Percentiles rank a stretch among this genome's conserved stretches.
phyloP scores from a whole-genome alignment of 164 flowering plant species.

The Malania oleifera region DNA sequence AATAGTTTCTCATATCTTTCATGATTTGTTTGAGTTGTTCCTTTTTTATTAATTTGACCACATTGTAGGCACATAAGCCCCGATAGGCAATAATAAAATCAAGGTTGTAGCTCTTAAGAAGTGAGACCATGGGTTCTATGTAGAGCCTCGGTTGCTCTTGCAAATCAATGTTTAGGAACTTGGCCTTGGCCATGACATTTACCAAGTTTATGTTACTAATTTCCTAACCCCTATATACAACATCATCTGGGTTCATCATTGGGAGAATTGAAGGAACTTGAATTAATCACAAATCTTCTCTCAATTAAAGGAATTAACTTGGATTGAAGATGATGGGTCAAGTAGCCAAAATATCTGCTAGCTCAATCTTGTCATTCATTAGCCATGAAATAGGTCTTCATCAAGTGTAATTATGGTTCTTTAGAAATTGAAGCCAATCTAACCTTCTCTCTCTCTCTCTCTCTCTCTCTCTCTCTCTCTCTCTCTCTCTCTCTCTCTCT shows the following conservation, averaged over 20 bases:
- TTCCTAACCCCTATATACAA: slow-evolving; percentile 99
- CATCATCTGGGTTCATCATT: slow-evolving; percentile 94
- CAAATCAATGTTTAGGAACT: slow-evolving; percentile 84
- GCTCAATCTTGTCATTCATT: slow-evolving; percentile 93
- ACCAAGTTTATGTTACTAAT: slow-evolving; percentile 92
- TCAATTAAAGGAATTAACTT: slow-evolving; percentile 93
- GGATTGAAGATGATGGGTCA: slow-evolving; percentile 90
- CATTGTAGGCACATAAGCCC: slow-evolving; percentile 80
- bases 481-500: too few relatives aligned
- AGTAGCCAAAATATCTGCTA: slow-evolving; percentile 92
- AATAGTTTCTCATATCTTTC: slow-evolving; percentile 89
- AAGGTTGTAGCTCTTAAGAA: slow-evolving; percentile 88
- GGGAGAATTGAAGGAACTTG: slow-evolving; percentile 98
- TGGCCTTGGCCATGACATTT: slow-evolving; percentile 94
- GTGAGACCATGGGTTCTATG: slow-evolving; percentile 98
- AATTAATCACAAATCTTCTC: slow-evolving; percentile 98
- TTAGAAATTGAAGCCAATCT: too few relatives aligned
- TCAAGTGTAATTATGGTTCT: too few relatives aligned
- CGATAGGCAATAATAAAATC: slow-evolving; percentile 99
- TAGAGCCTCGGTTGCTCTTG: slow-evolving; percentile 95
- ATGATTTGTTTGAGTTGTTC: slow-evolving; percentile 75
- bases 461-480: too few relatives aligned
- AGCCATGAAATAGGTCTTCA: slow-evolving; percentile 99
- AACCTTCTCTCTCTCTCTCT: too few relatives aligned
- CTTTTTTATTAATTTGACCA: slow-evolving; percentile 88